A percentile compares a stretch with the other conserved stretches of the same genome.
Conservation (phyloP, 768 basidiomycete species). For the Boletus pseudo-olivaceus region DNA sequence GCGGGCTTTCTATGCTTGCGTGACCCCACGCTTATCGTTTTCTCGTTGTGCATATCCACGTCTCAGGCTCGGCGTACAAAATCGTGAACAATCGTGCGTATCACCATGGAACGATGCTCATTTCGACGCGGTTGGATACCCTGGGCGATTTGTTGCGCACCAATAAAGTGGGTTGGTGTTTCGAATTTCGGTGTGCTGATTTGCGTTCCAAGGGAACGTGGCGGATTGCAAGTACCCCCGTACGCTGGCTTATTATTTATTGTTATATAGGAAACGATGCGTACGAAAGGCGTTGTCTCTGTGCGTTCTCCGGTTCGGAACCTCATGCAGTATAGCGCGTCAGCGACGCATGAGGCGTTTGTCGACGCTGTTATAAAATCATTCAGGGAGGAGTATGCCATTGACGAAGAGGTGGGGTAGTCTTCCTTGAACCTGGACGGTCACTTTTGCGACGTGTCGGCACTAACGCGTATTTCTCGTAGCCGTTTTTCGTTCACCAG, state of each 20-base stretch:
- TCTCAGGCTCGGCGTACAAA: conserved; percentile 98
- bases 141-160: conserved; percentile 70
- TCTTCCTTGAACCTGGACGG: neutral
- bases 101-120: conserved; percentile 98
- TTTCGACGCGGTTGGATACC: conserved; percentile 70
- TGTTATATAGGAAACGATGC: conserved; percentile 62
- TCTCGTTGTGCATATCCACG: conserved; percentile 43
- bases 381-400: conserved; percentile 59
- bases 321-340: conserved; percentile 50
- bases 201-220: neutral
- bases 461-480: neutral
- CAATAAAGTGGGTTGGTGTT: conserved; percentile 49
- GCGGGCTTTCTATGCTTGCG: neutral
- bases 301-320: conserved; percentile 93
- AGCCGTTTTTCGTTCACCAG: conserved; percentile 47
- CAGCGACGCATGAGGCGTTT: conserved; percentile 67
- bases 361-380: conserved; percentile 61
- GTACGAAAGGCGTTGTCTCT: conserved; percentile 83
- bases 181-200: neutral
- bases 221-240: neutral
- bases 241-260: neutral
- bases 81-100: conserved; percentile 88
- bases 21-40: neutral
- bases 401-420: conserved; percentile 34
- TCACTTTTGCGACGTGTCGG: neutral